Percentiles rank a stretch among this genome's conserved stretches.
Evolutionary conservation across 345 rosid genomes (phyloP).

Genomic region (Salix caprea): DNA sequence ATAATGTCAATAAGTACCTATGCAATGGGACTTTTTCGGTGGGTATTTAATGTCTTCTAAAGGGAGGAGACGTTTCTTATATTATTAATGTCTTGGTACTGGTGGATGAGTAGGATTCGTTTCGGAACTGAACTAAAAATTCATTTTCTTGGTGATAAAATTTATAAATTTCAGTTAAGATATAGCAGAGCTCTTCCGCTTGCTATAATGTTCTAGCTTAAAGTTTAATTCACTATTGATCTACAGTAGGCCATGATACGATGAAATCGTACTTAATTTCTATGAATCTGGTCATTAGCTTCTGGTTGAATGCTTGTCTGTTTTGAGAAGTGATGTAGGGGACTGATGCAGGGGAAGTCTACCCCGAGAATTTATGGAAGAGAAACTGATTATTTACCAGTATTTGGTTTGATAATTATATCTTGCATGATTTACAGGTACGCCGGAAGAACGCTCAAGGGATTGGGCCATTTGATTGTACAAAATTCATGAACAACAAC

Average conservation of each 20-base stretch:
- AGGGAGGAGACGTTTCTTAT: too few species aligned
- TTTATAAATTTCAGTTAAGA: too few species aligned
- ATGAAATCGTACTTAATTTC: background rate
- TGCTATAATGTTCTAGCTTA: background rate
- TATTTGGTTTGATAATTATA: conserved; percentile 3
- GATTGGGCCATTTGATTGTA: conserved; percentile 91
- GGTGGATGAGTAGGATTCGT: background rate
- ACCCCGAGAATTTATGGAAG: background rate
- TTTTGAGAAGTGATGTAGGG: background rate
- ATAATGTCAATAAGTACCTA: background rate
- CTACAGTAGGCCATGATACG: background rate
- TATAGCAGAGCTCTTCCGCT: background rate
- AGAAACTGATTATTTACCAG: background rate
- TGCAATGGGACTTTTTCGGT: background rate
- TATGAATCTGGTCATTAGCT: background rate
- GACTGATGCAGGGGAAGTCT: background rate
- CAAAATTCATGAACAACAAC: conserved; percentile 57
- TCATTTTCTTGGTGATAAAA: too few species aligned
- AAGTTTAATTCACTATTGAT: background rate
- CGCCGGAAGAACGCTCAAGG: conserved; percentile 59
- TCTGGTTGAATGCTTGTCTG: background rate
- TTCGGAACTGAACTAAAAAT: background rate
- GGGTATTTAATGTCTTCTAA: background rate
- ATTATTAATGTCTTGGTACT: background rate
- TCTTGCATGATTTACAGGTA: conserved; percentile 45